Evolutionary conservation across 768 basidiomycete species (phyloP).

Genomic region (Naganishia antarctica): DNA sequence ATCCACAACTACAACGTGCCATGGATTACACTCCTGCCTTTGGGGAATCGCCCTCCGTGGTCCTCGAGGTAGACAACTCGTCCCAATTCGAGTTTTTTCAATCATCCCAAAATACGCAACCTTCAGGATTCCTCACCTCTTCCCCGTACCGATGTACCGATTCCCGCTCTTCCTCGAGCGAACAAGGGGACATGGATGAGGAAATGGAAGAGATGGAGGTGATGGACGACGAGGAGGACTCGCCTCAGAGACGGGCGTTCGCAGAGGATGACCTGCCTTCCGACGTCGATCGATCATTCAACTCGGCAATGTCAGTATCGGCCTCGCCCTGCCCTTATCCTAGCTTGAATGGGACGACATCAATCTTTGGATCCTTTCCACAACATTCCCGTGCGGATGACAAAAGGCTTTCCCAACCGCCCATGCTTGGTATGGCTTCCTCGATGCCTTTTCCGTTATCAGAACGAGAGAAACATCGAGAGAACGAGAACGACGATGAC

Average conservation of each 20-base stretch:
- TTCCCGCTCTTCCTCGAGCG: conserved; percentile 11
- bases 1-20: background rate
- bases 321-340: conserved; percentile 19
- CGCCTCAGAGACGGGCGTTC: background rate
- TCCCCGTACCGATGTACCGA: conserved; percentile 18
- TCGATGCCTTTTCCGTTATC: conserved; percentile 13
- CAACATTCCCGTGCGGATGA: background rate
- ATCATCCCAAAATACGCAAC: conserved; percentile 4
- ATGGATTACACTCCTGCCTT: conserved; percentile 7
- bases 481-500: conserved; percentile 25
- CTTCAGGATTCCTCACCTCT: conserved; percentile 10
- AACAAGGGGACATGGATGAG: conserved; percentile 1
- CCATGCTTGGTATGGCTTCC: conserved; percentile 20
- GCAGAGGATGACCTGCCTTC: conserved; percentile 14
- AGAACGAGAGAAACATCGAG: background rate
- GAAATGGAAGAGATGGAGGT: conserved; percentile 18
- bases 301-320: conserved; percentile 19
- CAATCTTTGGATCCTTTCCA: conserved; percentile 18
- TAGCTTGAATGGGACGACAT: conserved; percentile 11
- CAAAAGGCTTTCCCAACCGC: background rate
- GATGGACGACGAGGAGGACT: conserved; percentile 19
- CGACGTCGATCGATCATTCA: conserved; percentile 21
- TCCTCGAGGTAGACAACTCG: conserved; percentile 1
- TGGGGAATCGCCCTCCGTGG: conserved; percentile 1
- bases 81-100: conserved; percentile 18